Conservation (phyloP, 2,329 filamentous ascomycete species). For the Fusarium sp. region DNA sequence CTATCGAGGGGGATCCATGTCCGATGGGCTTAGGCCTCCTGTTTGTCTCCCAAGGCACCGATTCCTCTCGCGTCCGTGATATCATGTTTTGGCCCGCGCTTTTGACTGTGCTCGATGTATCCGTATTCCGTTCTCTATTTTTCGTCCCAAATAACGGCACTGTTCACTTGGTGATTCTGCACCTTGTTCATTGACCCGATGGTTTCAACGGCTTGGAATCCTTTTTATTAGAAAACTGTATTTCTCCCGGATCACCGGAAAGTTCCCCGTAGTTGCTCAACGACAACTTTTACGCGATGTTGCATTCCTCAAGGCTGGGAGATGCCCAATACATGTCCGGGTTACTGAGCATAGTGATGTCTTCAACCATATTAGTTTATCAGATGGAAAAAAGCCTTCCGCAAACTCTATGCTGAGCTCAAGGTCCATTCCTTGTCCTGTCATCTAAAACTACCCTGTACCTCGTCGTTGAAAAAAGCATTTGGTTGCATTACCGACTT, state of each 20-base stretch:
- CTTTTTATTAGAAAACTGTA: not conserved
- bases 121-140: conserved; percentile 16
- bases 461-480: not conserved
- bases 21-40: conserved; percentile 19
- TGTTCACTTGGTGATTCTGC: conserved; percentile 20
- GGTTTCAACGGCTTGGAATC: not conserved
- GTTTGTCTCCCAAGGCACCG: not conserved
- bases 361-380: not conserved
- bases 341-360: not conserved
- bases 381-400: not conserved
- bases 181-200: not conserved
- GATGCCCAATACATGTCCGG: not conserved
- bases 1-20: conserved; percentile 14
- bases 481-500: not conserved
- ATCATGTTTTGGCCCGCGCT: conserved; percentile 1
- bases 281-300: no score
- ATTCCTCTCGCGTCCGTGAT: conserved; percentile 4
- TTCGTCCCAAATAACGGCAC: conserved; percentile 10
- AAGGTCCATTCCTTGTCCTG: not conserved
- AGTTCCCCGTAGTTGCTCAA: not conserved
- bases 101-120: conserved; percentile 15
- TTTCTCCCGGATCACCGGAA: not conserved
- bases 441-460: conserved; percentile 14
- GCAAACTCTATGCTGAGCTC: not conserved
- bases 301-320: rapidly evolving